These are phyloP conservation scores for Fusarium stilboides DNA, from an alignment of 2,329 filamentous ascomycete species.

Conservation along the genomic window DNA sequence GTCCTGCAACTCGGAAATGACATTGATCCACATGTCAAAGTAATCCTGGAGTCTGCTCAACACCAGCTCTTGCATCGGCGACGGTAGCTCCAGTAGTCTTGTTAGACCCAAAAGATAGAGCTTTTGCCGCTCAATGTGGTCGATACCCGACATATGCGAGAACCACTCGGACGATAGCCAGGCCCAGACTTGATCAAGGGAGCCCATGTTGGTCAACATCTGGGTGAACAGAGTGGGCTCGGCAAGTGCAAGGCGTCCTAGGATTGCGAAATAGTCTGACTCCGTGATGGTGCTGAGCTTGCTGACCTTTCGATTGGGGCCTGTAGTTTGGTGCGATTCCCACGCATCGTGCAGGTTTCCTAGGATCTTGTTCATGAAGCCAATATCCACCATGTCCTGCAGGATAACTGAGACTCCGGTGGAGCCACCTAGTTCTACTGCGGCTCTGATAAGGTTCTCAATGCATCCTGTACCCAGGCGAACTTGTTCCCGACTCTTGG, in stretches of 20 bases:
- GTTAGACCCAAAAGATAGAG: slow-evolving; percentile 81
- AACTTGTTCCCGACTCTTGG: slow-evolving; percentile 70
- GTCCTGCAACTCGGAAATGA: slow-evolving; percentile 76
- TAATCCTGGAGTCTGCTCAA: slow-evolving; percentile 78
- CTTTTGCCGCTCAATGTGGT: slow-evolving; percentile 76
- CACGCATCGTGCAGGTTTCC: slow-evolving; percentile 77
- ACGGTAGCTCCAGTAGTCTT: slow-evolving; percentile 75
- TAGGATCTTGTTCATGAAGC: slow-evolving; percentile 75
- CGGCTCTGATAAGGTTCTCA: slow-evolving; percentile 75
- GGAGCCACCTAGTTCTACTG: slow-evolving; percentile 73
- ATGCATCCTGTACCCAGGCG: slow-evolving; percentile 72
- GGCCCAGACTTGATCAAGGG: slow-evolving; percentile 67
- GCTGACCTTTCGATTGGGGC: slow-evolving; percentile 79
- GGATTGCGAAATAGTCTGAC: slow-evolving; percentile 86
- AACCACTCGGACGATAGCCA: slow-evolving; percentile 79
- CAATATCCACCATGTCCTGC: slow-evolving; percentile 75
- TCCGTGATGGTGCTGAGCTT: slow-evolving; percentile 82
- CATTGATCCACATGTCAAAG: slow-evolving; percentile 81
- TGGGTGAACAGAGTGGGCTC: slow-evolving; percentile 78
- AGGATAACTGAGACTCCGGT: slow-evolving; percentile 74
- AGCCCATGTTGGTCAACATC: slow-evolving; percentile 65
- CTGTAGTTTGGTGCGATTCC: slow-evolving; percentile 84
- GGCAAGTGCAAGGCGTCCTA: slow-evolving; percentile 83
- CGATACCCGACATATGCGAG: slow-evolving; percentile 76
- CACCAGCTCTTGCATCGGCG: slow-evolving; percentile 70